phyloP scores from a whole-genome alignment of 495 filamentous ascomycete genomes.

The Penicillium arizonense region DNA sequence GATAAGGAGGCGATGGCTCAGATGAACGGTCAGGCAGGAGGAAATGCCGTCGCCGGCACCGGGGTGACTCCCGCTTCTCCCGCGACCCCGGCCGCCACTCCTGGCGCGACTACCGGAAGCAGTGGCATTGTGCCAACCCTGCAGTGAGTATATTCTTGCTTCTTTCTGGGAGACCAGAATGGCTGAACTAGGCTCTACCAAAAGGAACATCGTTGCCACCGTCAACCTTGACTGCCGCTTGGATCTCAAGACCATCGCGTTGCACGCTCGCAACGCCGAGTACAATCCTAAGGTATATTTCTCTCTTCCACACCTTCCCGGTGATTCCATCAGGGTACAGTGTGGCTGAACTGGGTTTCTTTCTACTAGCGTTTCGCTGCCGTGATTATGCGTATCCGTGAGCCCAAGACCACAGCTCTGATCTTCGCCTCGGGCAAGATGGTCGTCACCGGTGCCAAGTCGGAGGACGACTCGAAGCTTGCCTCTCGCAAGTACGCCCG shows the following conservation, averaged over 20 bases:
- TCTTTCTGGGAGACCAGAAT: conserved; percentile 45
- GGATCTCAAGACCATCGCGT: conserved; percentile 97
- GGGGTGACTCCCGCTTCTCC: conserved; percentile 95
- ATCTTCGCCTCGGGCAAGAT: conserved; percentile 99
- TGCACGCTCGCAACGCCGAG: conserved; percentile 97
- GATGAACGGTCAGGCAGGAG: conserved; percentile 59
- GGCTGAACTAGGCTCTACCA: conserved; percentile 61
- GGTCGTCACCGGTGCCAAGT: conserved; percentile 99
- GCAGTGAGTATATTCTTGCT: conserved; percentile 82
- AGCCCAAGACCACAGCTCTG: conserved; percentile 95
- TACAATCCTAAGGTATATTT: conserved; percentile 90
- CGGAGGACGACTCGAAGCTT: conserved; percentile 95
- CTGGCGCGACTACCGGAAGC: conserved; percentile 72
- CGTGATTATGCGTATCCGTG: conserved; percentile 99
- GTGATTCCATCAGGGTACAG: conserved; percentile 41
- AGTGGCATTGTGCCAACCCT: conserved; percentile 95
- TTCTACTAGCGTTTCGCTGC: conserved; percentile 91
- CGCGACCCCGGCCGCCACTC: conserved; percentile 92
- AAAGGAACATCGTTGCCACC: conserved; percentile 99
- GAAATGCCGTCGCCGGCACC: conserved; percentile 63
- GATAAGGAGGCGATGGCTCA: conserved; percentile 58
- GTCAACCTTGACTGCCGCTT: conserved; percentile 98
- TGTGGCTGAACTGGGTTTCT: conserved; percentile 47
- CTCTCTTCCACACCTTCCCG: conserved; percentile 32
- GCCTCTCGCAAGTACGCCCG: conserved; percentile 97